Evolutionary conservation across 2,329 filamentous ascomycete species (phyloP).

Genomic region (Aspergillus ochraceus): DNA sequence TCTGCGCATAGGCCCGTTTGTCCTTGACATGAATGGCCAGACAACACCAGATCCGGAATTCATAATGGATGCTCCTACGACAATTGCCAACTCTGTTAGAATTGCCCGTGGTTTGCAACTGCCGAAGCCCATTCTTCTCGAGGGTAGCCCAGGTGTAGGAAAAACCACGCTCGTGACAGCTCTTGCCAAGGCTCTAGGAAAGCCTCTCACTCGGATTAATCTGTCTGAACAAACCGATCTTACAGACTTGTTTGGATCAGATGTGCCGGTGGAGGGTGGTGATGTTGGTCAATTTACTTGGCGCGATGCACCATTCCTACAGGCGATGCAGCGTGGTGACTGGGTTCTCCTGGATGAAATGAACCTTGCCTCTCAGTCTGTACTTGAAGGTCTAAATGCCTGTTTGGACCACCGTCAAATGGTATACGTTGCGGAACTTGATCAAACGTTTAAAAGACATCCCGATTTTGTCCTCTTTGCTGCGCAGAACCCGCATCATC

Average conservation of each 20-base stretch:
- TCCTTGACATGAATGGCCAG: conserved; percentile 55
- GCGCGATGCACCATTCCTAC: conserved; percentile 92
- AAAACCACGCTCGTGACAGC: conserved; percentile 93
- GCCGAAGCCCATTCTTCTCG: conserved; percentile 85
- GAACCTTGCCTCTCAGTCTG: conserved; percentile 96
- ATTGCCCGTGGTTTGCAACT: conserved; percentile 87
- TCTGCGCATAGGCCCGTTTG: conserved; percentile 74
- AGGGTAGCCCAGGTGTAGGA: conserved; percentile 96
- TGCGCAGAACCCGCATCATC: conserved; percentile 95
- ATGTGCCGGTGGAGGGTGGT: conserved; percentile 92
- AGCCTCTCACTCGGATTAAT: conserved; percentile 88
- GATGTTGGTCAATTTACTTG: conserved; percentile 89
- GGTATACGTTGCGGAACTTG: conserved; percentile 91
- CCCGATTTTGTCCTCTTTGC: conserved; percentile 92
- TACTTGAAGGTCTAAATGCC: conserved; percentile 92
- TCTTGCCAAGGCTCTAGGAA: conserved; percentile 75
- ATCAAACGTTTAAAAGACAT: conserved; percentile 89
- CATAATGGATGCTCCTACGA: conserved; percentile 86
- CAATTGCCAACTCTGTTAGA: conserved; percentile 84
- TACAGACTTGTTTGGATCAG: conserved; percentile 95
- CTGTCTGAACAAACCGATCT: conserved; percentile 96
- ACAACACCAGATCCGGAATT: conserved; percentile 61
- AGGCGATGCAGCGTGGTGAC: conserved; percentile 93
- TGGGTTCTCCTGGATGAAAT: conserved; percentile 98
- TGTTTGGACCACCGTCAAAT: conserved; percentile 95